These are phyloP conservation scores for Salmacisia buchloeana DNA, from an alignment of 1,284 basidiomycete genomes.

Conservation along the genomic window DNA sequence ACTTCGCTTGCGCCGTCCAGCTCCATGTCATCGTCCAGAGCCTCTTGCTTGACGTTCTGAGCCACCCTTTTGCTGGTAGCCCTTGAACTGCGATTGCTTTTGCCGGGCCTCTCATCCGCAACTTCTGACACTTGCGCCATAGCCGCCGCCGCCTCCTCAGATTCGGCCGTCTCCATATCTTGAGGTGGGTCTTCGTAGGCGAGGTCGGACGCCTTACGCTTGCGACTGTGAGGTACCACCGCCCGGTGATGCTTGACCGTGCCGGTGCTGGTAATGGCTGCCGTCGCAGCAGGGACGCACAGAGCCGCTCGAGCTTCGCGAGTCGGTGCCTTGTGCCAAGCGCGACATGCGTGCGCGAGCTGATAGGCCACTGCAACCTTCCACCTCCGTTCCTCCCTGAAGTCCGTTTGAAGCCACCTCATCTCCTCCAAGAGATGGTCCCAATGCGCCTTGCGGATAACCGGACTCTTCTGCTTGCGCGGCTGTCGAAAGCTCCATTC, in stretches of 20 bases:
- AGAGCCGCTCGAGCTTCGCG: conserved; percentile 63
- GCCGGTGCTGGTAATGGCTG: not conserved
- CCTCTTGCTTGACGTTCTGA: not conserved
- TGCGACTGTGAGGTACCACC: not conserved
- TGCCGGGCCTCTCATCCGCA: conserved; percentile 15
- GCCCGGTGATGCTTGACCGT: not conserved
- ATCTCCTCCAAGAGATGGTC: conserved; percentile 95
- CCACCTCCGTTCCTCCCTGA: conserved; percentile 88
- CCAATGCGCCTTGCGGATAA: conserved; percentile 81
- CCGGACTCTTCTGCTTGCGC: conserved; percentile 82
- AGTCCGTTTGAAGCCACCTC: conserved; percentile 97
- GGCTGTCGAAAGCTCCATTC: conserved; percentile 92
- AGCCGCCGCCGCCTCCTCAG: conserved; percentile 9
- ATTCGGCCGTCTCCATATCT: not conserved
- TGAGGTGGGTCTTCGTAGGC: not conserved
- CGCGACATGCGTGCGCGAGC: conserved; percentile 73
- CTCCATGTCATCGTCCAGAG: not conserved
- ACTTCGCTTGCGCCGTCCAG: not conserved
- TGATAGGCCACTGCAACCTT: conserved; percentile 80
- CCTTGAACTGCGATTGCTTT: not conserved
- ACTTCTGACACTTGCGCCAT: conserved; percentile 10
- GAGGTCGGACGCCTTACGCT: not conserved
- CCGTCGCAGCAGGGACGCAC: conserved; percentile 54
- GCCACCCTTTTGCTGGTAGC: not conserved
- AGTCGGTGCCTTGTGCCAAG: conserved; percentile 74